Conservation (phyloP, 129 eudicot species). For the Lactuca sativa region DNA sequence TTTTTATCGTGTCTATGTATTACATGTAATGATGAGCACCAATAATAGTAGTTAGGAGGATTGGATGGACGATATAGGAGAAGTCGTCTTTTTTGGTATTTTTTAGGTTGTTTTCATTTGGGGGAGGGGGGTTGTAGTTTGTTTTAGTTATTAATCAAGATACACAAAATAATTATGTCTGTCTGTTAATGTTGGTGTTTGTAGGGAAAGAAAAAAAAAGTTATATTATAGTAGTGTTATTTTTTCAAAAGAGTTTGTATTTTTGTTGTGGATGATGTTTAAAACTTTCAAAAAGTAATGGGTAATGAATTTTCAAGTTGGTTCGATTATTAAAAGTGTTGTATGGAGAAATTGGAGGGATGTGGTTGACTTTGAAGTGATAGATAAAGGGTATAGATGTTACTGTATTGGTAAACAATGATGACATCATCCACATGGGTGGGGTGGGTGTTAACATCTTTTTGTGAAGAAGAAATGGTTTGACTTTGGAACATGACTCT, state of each 20-base stretch:
- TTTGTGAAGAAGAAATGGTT: not conserved
- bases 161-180: not conserved
- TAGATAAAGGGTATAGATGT: not conserved
- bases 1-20: not conserved
- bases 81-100: not conserved
- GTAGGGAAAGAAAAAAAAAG: not conserved
- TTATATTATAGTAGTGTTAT: not conserved
- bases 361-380: not conserved
- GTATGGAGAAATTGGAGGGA: not conserved
- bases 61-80: not conserved
- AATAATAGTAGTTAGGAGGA: not conserved
- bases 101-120: too few species aligned
- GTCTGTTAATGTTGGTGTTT: not conserved
- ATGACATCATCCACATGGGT: not conserved
- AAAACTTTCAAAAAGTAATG: too few species aligned
- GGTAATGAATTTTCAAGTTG: not conserved
- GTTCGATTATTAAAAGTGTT: not conserved
- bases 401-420: too few species aligned
- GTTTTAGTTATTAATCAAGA: not conserved
- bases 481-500: not conserved
- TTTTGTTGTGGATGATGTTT: too few species aligned
- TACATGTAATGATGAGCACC: too few species aligned
- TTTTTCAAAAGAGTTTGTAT: too few species aligned
- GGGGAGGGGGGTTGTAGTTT: not conserved
- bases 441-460: not conserved